Evolutionary conservation across 805 yeast genomes (phyloP).

Genomic region (Metschnikowia sp.): DNA sequence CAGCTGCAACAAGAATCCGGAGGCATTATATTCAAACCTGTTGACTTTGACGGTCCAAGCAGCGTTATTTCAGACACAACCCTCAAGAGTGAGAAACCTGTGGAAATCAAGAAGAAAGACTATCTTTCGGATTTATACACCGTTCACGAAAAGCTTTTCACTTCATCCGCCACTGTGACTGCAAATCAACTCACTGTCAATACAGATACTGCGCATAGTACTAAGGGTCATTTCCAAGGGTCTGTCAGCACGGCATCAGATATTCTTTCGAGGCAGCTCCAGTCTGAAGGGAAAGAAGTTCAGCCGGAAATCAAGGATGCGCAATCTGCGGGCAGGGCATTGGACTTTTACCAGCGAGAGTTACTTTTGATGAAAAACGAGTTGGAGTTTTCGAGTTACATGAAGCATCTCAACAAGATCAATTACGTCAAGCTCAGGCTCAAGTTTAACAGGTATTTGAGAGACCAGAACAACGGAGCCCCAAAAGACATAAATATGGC

Average conservation of each 20-base stretch:
- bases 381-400: conserved; percentile 54
- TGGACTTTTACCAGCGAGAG: conserved; percentile 56
- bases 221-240: conserved; percentile 8
- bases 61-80: background rate
- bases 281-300: conserved; percentile 5
- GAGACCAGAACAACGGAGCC: background rate
- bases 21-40: conserved; percentile 9
- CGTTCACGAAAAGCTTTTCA: conserved; percentile 32
- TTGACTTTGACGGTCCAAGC: conserved; percentile 11
- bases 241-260: conserved; percentile 13
- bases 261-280: conserved; percentile 10
- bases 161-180: conserved; percentile 4
- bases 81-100: background rate
- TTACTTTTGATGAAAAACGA: conserved; percentile 56
- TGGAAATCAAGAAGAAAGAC: conserved; percentile 2
- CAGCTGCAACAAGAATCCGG: background rate
- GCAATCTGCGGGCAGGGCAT: conserved; percentile 17
- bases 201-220: conserved; percentile 1
- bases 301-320: background rate
- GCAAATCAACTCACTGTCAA: conserved; percentile 1
- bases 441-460: conserved; percentile 7
- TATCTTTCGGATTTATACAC: conserved; percentile 25
- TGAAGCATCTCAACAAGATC: conserved; percentile 39
- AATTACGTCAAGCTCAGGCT: conserved; percentile 15
- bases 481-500: background rate